Evolutionary conservation across 148 eudicot genomes (phyloP), one percentile per base, ranked within the genome.

Genomic region (Diospyros lotus): DNA sequence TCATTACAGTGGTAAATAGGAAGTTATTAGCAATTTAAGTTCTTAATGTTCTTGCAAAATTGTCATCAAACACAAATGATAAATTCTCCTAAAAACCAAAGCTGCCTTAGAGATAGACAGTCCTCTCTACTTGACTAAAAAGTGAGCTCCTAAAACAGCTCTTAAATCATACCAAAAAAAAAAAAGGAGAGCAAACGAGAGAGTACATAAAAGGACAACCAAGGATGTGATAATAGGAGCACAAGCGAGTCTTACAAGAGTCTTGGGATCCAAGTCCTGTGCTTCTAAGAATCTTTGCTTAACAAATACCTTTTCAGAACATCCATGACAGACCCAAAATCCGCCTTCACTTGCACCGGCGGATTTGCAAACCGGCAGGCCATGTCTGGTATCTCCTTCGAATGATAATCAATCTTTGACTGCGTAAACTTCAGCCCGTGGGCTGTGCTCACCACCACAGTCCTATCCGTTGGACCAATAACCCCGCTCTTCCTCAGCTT

Each of bases 261-360:
- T 28, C 28, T 28, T 28, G 28, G 28, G 28, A 28, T 28, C 28
- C 28, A 28, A 28, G 28, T 28, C 28, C 28, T 28, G 6, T 48
- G 58, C 38, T 43, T 46, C 9, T n/a, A 63, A 2, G n/a, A 64
- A 53, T 84, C 81, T 45, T 84, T 75, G 76, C 80, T 79, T 54
- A 73, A 68, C 86, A 93, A 84, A 75, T 89, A 91, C 61, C 80
- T 82, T 77, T 82, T 86, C 64, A 93, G 81, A 60, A 93, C 98
- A 89, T 93, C 98, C 98, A 93, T 91, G 5, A 93, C 98, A 3
- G 94, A 86, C 6, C 98, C 98, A 73, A 89, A 93, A 87, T 93
- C 94, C 0, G 96, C 97, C 87, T 83, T 86, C 68, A 93, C 98
- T 68, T 91, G 82, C 56, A 89, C 89, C 0, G 94, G 97, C 2